Evolutionary conservation across 2,329 filamentous ascomycete genomes (phyloP).

Genomic region (Monosporascus cannonballus): DNA sequence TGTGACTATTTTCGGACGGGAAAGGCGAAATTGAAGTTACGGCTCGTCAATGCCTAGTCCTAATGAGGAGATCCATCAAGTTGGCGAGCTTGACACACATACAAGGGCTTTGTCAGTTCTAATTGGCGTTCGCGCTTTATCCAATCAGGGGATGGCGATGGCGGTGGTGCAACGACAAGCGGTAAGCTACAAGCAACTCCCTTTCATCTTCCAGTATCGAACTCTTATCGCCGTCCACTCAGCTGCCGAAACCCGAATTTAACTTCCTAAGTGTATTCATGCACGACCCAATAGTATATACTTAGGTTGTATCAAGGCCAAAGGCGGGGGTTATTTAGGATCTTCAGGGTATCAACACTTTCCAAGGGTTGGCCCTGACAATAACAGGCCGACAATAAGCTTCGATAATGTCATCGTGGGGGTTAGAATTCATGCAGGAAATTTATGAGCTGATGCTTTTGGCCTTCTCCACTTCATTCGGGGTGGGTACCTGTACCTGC

Average conservation of each 20-base stretch:
- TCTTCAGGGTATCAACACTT: too few species aligned
- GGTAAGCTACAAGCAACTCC: background rate
- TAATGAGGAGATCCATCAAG: background rate
- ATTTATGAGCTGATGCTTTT: background rate
- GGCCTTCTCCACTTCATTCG: background rate
- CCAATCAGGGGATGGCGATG: background rate
- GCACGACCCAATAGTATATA: too few species aligned
- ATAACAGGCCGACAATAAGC: too few species aligned
- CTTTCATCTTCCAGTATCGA: background rate
- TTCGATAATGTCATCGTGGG: too few species aligned
- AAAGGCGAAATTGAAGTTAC: background rate
- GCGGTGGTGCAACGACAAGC: background rate
- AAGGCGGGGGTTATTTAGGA: too few species aligned
- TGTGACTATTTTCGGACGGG: background rate
- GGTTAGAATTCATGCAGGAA: background rate
- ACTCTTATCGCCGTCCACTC: background rate
- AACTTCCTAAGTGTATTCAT: too few species aligned
- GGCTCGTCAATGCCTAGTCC: background rate
- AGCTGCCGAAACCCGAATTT: too few species aligned
- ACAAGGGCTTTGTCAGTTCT: background rate
- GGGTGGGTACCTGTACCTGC: background rate
- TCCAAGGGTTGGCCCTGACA: too few species aligned
- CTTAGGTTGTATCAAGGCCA: too few species aligned
- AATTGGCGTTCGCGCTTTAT: background rate
- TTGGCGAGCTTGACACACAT: background rate